These are phyloP conservation scores for Arachis monticola DNA, from an alignment of 331 rosid species.

Conservation along the genomic window DNA sequence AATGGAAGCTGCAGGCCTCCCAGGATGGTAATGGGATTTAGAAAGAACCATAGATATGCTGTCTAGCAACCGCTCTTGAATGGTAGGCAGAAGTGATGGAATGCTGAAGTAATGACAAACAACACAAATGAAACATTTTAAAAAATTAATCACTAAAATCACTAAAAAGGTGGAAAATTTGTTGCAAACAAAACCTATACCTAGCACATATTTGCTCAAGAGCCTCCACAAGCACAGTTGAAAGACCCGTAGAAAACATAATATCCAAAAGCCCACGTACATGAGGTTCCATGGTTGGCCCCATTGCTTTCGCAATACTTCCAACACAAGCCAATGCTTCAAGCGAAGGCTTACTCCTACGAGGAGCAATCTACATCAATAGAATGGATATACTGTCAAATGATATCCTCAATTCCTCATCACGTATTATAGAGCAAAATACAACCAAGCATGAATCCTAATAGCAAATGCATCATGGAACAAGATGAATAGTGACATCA, in stretches of 20 bases:
- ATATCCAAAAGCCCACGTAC: slow-evolving; percentile 88
- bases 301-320: slow-evolving; percentile 97
- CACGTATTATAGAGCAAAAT: slow-evolving; percentile 29
- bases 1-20: slow-evolving; percentile 60
- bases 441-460: slow-evolving; percentile 32
- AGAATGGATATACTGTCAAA: slow-evolving; percentile 39
- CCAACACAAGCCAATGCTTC: slow-evolving; percentile 99
- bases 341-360: slow-evolving; percentile 91
- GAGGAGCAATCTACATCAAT: slow-evolving; percentile 88
- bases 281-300: slow-evolving; percentile 83
- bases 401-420: slow-evolving; percentile 29
- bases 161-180: slow-evolving; percentile 20
- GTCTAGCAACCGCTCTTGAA: slow-evolving; percentile 93
- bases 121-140: slow-evolving; percentile 13
- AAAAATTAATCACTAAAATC: slow-evolving; percentile 7
- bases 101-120: slow-evolving; percentile 61
- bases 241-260: slow-evolving; percentile 93
- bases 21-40: slow-evolving; percentile 72
- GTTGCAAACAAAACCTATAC: slow-evolving; percentile 45
- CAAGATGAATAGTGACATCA: slow-evolving; percentile 32
- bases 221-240: slow-evolving; percentile 86
- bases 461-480: slow-evolving; percentile 26
- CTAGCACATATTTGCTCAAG: slow-evolving; percentile 81
- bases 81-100: slow-evolving; percentile 85
- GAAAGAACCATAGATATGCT: slow-evolving; percentile 91